Conservation (phyloP, 2,329 filamentous ascomycete genomes). For the Shiraia sp. region DNA sequence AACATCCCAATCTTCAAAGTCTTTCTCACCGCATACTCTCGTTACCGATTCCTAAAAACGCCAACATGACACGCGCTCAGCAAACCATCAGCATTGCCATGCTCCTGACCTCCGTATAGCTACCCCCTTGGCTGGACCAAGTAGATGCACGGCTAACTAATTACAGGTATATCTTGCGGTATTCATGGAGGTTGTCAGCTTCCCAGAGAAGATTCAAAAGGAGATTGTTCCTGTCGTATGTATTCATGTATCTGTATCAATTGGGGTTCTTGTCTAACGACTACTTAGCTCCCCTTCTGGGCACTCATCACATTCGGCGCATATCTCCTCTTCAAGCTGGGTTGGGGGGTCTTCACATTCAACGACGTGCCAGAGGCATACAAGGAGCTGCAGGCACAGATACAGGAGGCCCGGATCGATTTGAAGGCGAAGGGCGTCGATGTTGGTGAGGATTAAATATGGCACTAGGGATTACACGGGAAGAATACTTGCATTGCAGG, state of each 20-base stretch:
- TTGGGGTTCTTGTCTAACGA: slow-evolving; percentile 8
- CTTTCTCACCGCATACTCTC: slow-evolving; percentile 27
- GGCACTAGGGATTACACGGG: background rate
- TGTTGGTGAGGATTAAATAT: slow-evolving; percentile 63
- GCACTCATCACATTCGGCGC: slow-evolving; percentile 87
- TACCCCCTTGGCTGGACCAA: slow-evolving; percentile 12
- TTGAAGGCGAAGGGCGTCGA: slow-evolving; percentile 75
- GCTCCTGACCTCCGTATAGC: slow-evolving; percentile 80
- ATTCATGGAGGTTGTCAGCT: slow-evolving; percentile 80
- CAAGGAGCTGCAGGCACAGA: slow-evolving; percentile 84
- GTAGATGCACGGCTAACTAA: slow-evolving; percentile 15
- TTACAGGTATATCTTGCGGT: slow-evolving; percentile 85
- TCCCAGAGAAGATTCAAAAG: slow-evolving; percentile 76
- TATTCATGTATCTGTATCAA: background rate
- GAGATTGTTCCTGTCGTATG: slow-evolving; percentile 89
- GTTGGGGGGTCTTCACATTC: slow-evolving; percentile 92
- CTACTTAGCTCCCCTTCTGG: slow-evolving; percentile 83
- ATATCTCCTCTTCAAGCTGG: slow-evolving; percentile 88
- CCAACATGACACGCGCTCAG: slow-evolving; percentile 87
- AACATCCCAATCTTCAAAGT: slow-evolving; percentile 7
- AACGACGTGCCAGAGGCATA: slow-evolving; percentile 93
- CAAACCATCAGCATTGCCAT: slow-evolving; percentile 89
- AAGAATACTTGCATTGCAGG: too few relatives aligned
- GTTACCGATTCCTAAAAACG: slow-evolving; percentile 9
- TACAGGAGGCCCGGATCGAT: slow-evolving; percentile 74